phyloP scores from a whole-genome alignment of 2,329 filamentous ascomycete genomes.

The Penicillium capsulatum region DNA sequence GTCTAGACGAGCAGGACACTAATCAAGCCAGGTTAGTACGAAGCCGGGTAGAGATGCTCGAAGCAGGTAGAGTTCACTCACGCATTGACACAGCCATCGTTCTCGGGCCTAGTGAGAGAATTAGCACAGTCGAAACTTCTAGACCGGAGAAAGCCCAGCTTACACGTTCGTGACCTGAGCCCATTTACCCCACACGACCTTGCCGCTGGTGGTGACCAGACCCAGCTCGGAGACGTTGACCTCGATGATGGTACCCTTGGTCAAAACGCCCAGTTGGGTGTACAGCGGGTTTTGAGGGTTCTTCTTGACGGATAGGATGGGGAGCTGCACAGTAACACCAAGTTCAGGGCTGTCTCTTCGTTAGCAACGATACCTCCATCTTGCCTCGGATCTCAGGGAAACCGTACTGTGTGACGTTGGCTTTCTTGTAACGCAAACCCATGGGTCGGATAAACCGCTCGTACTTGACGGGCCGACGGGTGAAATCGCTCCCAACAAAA shows the following conservation, averaged over 20 bases:
- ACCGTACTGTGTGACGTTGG: constrained; percentile 56
- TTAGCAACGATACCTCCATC: constrained; percentile 8
- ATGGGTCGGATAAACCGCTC: constrained; percentile 69
- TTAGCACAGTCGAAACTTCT: not conserved
- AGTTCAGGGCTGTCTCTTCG: constrained; percentile 57
- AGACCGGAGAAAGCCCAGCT: constrained; percentile 1
- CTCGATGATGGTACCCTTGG: constrained; percentile 79
- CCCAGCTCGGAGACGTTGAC: constrained; percentile 92
- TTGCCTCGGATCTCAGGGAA: constrained; percentile 3
- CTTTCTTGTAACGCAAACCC: constrained; percentile 76
- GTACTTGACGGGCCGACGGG: constrained; percentile 75
- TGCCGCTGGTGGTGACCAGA: constrained; percentile 82
- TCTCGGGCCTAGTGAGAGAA: constrained; percentile 43
- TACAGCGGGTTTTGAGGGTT: constrained; percentile 87
- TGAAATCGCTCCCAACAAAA: constrained; percentile 90
- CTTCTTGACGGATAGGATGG: constrained; percentile 74
- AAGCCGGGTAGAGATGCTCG: not conserved
- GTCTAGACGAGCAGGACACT: constrained; percentile 25
- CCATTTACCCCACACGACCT: constrained; percentile 88
- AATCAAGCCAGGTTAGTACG: constrained; percentile 2
- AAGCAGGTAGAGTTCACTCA: constrained; percentile 25
- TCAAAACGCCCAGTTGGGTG: constrained; percentile 85
- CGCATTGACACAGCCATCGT: constrained; percentile 60
- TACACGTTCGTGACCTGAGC: constrained; percentile 58
- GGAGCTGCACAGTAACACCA: constrained; percentile 81